Base-by-base conservation (phyloP, 2,329 filamentous ascomycete species). In the Chaetomium sp. region DNA sequence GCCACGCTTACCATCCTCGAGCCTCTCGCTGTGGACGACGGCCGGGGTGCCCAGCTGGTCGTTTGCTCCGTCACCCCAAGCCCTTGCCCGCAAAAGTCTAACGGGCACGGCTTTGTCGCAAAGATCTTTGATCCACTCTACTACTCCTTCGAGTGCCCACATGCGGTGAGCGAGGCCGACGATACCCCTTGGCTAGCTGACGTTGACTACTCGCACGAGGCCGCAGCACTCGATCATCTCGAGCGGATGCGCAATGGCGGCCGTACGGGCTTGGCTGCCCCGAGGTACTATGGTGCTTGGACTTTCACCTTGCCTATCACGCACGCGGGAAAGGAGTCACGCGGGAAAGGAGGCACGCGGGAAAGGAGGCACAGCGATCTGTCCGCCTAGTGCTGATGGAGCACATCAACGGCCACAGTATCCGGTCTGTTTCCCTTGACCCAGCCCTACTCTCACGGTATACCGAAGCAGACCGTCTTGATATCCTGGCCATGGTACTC, bases 321-420 rank as follows among this genome's bases (percentile, higher is more conserved):
- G 9, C 10, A 41, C 27, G 32, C 12, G 10, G 36, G 38, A 33
- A 33, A 11, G 33, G 35, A 12, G 37, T 6, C 27, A 14, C 19
- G n/a, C n/a, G n/a, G n/a, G n/a, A n/a, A n/a, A n/a, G n/a, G n/a
- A n/a, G n/a, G 9, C 10, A 41, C 27, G 32, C 12, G 10, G 36
- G 38, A 33, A 33, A 11, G 33, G 35, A 12, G 37, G 9, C 27
- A 14, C 19, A 49, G 34, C 36, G 49, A 7, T 42, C 49, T 14
- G 33, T 56, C 14, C 49, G 54, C 10, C 32, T 56, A n/a, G 36
- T 56, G 27, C 49, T 56, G 5, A 56, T 56, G n/a, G 54, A 56
- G 35, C 37, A 48, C 19, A 47, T 56, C 36, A 27, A 35, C 10
- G 49, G 54, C 19, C 49, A 6, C 7, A 48, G 49, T 38, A 52